phyloP scores from a whole-genome alignment of 2,329 filamentous ascomycete genomes.

The Xylaria sp. region DNA sequence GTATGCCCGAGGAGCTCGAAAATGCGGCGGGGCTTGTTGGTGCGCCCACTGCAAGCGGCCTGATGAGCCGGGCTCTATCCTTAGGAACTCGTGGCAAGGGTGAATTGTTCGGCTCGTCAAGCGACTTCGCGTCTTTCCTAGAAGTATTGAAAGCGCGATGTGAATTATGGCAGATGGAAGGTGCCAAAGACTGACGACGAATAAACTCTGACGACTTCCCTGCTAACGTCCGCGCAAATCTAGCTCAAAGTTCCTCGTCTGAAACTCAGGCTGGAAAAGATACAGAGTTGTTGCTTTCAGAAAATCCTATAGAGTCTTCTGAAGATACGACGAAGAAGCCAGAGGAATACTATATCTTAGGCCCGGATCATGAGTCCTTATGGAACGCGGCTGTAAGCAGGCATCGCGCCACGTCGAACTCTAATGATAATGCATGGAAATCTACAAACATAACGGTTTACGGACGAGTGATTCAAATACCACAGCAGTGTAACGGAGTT shows the following conservation, averaged over 20 bases:
- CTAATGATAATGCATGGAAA: constrained; percentile 52
- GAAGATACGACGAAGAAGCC: constrained; percentile 40
- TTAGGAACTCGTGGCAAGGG: constrained; percentile 53
- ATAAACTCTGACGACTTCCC: constrained; percentile 57
- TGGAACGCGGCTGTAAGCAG: constrained; percentile 44
- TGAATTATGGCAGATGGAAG: constrained; percentile 87
- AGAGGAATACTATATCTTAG: constrained; percentile 44
- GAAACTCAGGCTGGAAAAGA: neutral
- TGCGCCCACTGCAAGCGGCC: constrained; percentile 60
- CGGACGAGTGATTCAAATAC: constrained; percentile 69
- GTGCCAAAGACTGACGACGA: constrained; percentile 75
- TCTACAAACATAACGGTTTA: constrained; percentile 64
- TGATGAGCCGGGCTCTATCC: constrained; percentile 61
- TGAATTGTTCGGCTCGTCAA: constrained; percentile 67
- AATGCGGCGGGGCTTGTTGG: constrained; percentile 77
- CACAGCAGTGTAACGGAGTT: constrained; percentile 65
- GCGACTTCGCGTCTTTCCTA: constrained; percentile 80
- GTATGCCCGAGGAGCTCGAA: constrained; percentile 83
- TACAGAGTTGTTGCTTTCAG: neutral
- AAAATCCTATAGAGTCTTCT: constrained; percentile 22
- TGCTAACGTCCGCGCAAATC: constrained; percentile 23
- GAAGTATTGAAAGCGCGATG: constrained; percentile 80
- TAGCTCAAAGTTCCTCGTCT: constrained; percentile 25
- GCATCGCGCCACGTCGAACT: constrained; percentile 11
- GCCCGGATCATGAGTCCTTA: constrained; percentile 40